Percentiles rank a stretch among this genome's conserved stretches.
phyloP scores from a whole-genome alignment of 2,329 filamentous ascomycete species.

The Talaromyces sp. region DNA sequence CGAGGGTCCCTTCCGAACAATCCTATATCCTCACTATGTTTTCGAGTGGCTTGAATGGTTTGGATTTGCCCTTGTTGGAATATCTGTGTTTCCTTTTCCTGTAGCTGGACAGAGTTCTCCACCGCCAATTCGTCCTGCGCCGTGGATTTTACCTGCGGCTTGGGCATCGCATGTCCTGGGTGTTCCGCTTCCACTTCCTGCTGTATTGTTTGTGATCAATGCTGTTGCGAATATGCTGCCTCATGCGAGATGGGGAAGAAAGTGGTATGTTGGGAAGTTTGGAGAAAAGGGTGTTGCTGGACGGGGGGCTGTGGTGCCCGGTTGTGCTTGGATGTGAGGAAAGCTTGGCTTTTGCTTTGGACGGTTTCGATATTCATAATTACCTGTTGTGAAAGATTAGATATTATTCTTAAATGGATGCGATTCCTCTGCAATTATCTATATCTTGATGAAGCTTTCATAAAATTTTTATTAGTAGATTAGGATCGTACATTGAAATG shows the following conservation, averaged over 20 bases:
- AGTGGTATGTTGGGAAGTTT: slow-evolving; percentile 89
- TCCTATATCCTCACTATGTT: slow-evolving; percentile 93
- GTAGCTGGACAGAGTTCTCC: slow-evolving; percentile 6
- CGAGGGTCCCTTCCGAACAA: slow-evolving; percentile 77
- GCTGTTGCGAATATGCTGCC: slow-evolving; percentile 90
- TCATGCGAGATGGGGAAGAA: slow-evolving; percentile 74
- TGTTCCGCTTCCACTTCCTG: slow-evolving; percentile 67
- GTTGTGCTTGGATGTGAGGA: slow-evolving; percentile 44
- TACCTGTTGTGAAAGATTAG: no score
- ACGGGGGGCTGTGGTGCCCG: slow-evolving; percentile 73
- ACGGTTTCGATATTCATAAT: no score
- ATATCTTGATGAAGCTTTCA: no score
- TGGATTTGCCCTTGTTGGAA: slow-evolving; percentile 72
- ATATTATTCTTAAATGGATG: no score
- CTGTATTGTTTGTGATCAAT: slow-evolving; percentile 80
- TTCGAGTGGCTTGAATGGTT: slow-evolving; percentile 96
- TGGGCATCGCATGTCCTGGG: slow-evolving; percentile 28
- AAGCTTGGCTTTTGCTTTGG: background rate
- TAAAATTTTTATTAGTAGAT: no score
- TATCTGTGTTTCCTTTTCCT: slow-evolving; percentile 35
- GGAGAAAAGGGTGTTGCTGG: slow-evolving; percentile 76
- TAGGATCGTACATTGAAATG: no score
- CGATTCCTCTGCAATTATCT: no score
- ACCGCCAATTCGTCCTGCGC: slow-evolving; percentile 33
- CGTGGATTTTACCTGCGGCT: slow-evolving; percentile 40